phyloP scores from a whole-genome alignment of 768 basidiomycete species.

The Stropharia rugosoannulata region DNA sequence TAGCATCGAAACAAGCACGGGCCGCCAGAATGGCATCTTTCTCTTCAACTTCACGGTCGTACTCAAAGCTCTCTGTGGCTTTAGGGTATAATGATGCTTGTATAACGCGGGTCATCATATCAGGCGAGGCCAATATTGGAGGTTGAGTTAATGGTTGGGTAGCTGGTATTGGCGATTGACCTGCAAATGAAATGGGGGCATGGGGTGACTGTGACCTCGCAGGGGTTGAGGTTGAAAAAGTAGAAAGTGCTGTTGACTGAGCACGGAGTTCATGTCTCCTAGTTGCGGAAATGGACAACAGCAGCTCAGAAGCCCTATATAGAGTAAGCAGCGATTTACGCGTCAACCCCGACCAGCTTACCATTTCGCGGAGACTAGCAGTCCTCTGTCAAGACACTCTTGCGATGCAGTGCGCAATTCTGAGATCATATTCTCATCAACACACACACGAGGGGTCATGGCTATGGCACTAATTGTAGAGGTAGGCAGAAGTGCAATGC shows the following conservation, averaged over 20 bases:
- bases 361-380: constrained; percentile 78
- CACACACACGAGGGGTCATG: constrained; percentile 21
- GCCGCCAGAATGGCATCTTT: constrained; percentile 75
- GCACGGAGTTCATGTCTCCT: constrained; percentile 37
- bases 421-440: constrained; percentile 51
- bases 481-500: not conserved
- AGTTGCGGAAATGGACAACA: constrained; percentile 54
- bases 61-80: constrained; percentile 35
- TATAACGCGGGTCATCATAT: not conserved
- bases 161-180: constrained; percentile 28
- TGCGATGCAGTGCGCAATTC: constrained; percentile 62
- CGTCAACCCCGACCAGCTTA: constrained; percentile 27
- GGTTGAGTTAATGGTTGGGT: constrained; percentile 30
- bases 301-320: constrained; percentile 73
- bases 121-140: constrained; percentile 2
- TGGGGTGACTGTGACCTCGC: constrained; percentile 45
- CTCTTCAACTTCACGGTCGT: constrained; percentile 57
- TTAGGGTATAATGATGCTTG: constrained; percentile 19
- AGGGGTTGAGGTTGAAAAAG: constrained; percentile 62
- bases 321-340: not conserved
- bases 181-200: constrained; percentile 35
- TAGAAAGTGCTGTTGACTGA: constrained; percentile 20
- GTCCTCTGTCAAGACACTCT: constrained; percentile 74
- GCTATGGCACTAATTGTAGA: not conserved
- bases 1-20: constrained; percentile 68